A percentile compares a stretch with the other conserved stretches of the same genome.
Evolutionary conservation across 2,329 filamentous ascomycete genomes (phyloP).

Genomic region (Trichothecium sympodiale): DNA sequence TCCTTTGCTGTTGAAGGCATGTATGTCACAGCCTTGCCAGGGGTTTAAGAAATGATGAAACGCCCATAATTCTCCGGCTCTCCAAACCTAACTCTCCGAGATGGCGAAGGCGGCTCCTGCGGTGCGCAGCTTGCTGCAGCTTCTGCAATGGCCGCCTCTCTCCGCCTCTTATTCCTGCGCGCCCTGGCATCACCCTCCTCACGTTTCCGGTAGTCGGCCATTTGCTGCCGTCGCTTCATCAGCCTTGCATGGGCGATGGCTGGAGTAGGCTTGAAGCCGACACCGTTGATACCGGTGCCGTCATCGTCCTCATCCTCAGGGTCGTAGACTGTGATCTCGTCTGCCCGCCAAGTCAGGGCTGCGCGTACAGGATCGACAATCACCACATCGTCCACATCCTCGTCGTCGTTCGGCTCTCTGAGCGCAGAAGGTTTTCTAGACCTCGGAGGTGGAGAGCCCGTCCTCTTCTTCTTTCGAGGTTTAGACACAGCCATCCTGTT

Average conservation of each 20-base stretch:
- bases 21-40: too few relatives aligned
- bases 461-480: slow-evolving; percentile 20
- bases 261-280: slow-evolving; percentile 54
- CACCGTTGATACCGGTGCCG: slow-evolving; percentile 55
- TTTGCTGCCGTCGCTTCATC: slow-evolving; percentile 47
- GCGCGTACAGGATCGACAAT: slow-evolving; percentile 44
- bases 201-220: slow-evolving; percentile 50
- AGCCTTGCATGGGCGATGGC: slow-evolving; percentile 47
- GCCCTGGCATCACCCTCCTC: slow-evolving; percentile 51
- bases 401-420: slow-evolving; percentile 11
- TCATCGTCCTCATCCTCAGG: slow-evolving; percentile 56
- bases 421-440: slow-evolving; percentile 12
- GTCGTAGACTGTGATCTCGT: slow-evolving; percentile 57
- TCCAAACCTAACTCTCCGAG: too few relatives aligned
- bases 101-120: background rate
- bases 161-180: slow-evolving; percentile 39
- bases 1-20: too few relatives aligned
- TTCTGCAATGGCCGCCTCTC: slow-evolving; percentile 14
- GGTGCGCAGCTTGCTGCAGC: background rate
- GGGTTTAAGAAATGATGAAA: too few relatives aligned
- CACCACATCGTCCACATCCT: slow-evolving; percentile 20
- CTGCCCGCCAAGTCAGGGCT: slow-evolving; percentile 54
- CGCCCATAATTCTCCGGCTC: too few relatives aligned
- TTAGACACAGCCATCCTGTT: too few relatives aligned
- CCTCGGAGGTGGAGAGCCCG: slow-evolving; percentile 27